Base-by-base conservation (phyloP, 2,329 filamentous ascomycete species). In the Aspergillus quadrilineatus region DNA sequence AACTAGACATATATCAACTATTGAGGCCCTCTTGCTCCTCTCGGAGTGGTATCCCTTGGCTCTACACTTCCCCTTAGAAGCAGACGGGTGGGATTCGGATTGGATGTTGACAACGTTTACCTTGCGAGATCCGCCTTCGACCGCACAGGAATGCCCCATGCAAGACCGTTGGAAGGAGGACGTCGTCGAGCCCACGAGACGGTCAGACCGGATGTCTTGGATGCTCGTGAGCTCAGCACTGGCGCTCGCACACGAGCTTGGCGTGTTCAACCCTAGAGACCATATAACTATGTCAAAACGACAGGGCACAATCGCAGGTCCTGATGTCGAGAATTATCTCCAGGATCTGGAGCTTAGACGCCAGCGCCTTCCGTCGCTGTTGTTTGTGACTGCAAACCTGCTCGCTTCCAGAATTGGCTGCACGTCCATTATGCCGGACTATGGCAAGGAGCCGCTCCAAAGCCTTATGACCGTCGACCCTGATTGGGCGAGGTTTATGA, bases 181-280 rank as follows among this genome's bases (percentile, higher is more conserved):
- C 61, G 80, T 83, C 0, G 77, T 82, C 15, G 75, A 80, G 39
- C 80, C 80, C 1, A 78, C 80, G 1, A 79, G 77, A 55, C 72
- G 78, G 41, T 82, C 78, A 0, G 81, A 82, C 61, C 74, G 79
- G 1, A 83, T 84, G 80, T 83, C 81, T 1, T 84, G 81, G 81
- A 83, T 82, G 77, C 62, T 83, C 30, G 73, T 83, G 45, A 80
- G 80, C 14, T 77, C 77, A 57, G 80, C 79, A 1, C 62, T 80
- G 30, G 78, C 79, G 2, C 68, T 83, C 8, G 78, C 79, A 1
- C 79, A 82, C 50, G 79, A 82, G 61, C 70, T 82, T 14, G 75
- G 79, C 3, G 67, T 81, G 8, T 77, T 81, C 63, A 71, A 45
- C 29, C 15, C 41, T 5, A 37, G 78, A 50, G 67, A 74, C 22